Evolutionary conservation across 176 grass and related monocot species (phyloP), one percentile per base, ranked within the genome.

Genomic region (Avena eriantha): DNA sequence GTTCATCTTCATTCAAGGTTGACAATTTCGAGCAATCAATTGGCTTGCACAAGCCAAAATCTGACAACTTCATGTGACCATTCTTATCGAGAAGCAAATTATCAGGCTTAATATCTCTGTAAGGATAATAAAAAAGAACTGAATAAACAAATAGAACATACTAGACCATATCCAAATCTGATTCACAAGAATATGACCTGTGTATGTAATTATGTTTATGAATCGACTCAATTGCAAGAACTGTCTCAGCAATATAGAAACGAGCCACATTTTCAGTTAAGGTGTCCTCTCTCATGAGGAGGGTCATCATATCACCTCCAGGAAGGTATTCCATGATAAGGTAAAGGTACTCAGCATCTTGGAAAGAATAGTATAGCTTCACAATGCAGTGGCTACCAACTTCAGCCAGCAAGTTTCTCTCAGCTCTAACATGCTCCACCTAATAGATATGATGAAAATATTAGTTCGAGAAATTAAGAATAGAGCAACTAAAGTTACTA

Each of bases 361-460:
- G 97, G 68, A 98, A 98, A 89, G 97, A 98, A 87, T 96, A 96
- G 77, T 98, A 98, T 35, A 98, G 87, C 78, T 98, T 98, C 86
- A 98, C 89, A 78, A 96, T 98, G 80, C 88, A 98, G 72, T 96
- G 94, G 72, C 97, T 98, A 77, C 88, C 97, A 81, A 98, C 97
- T 89, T 98, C 97, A 72, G 94, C 97, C 66, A 98, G 83, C 76
- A 98, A 81, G 88, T 98, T 98, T 82, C 97, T 98, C 89, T 98
- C 97, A 65, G 97, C 97, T 92, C 92, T 98, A 85, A 98, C 97
- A 94, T 98, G 97, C 74, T 98, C 94, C 41, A 98, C 97, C 97
- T 98, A 82, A 81, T 75, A 87, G 53, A 83, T 81, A 53, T 71
- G 16, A 71, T 47, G 33, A 74, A 46, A 76, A 31, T 39, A 43